phyloP scores from a whole-genome alignment of 768 basidiomycete genomes.

The Amanita pseudoporphyria region DNA sequence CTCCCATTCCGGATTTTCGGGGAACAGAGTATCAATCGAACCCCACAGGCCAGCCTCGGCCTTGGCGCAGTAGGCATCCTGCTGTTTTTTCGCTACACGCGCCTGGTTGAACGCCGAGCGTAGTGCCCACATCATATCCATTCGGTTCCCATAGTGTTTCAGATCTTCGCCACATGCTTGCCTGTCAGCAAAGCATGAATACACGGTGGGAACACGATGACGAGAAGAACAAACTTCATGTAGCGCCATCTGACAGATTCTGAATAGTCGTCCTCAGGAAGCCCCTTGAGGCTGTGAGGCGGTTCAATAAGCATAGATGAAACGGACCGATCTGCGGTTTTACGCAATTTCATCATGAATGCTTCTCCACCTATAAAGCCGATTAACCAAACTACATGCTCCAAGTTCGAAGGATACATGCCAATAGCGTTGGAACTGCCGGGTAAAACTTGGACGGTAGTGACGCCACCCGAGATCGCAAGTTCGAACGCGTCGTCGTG shows the following conservation, averaged over 20 bases:
- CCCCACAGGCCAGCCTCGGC: constrained; percentile 43
- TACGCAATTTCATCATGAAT: constrained; percentile 77
- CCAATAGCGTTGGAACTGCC: constrained; percentile 73
- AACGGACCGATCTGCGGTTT: constrained; percentile 65
- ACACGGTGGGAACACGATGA: neutral
- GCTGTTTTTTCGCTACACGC: constrained; percentile 51
- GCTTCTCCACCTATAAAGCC: constrained; percentile 66
- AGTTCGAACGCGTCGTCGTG: constrained; percentile 70
- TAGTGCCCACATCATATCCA: constrained; percentile 75
- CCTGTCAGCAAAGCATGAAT: constrained; percentile 20
- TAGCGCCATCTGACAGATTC: constrained; percentile 62
- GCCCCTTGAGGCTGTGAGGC: constrained; percentile 52
- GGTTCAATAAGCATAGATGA: constrained; percentile 82
- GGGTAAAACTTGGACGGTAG: constrained; percentile 73
- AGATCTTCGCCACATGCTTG: constrained; percentile 56
- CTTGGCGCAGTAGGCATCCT: constrained; percentile 62
- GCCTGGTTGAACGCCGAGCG: constrained; percentile 77
- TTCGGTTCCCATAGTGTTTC: constrained; percentile 43
- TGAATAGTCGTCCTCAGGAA: constrained; percentile 21
- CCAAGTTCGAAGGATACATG: constrained; percentile 15
- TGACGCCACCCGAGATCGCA: constrained; percentile 82
- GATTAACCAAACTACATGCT: neutral
- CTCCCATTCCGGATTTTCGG: constrained; percentile 67
- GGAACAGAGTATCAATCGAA: constrained; percentile 37
- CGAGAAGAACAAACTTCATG: constrained; percentile 48